Evolutionary conservation across 2,329 filamentous ascomycete species (phyloP).

Genomic region (Aureobasidium melanogenum): DNA sequence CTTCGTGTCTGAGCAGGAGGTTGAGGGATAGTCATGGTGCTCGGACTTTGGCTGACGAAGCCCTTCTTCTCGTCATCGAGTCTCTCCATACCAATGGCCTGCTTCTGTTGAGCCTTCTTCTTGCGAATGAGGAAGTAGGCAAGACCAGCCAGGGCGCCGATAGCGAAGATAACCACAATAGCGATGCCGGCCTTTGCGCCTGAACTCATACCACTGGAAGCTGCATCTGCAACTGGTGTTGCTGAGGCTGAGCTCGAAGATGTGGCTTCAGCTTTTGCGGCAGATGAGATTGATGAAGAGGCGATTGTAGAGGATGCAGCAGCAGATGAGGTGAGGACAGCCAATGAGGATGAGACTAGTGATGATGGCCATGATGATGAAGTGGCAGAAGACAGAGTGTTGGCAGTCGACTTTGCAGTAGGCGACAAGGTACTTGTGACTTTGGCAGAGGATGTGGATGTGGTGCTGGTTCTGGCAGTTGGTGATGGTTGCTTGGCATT

Average conservation of each 20-base stretch:
- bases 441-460: background rate
- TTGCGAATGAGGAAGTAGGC: constrained; percentile 65
- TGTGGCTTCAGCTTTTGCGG: constrained; percentile 1
- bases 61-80: constrained; percentile 33
- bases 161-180: constrained; percentile 64
- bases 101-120: constrained; percentile 55
- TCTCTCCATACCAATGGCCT: constrained; percentile 18
- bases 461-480: background rate
- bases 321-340: constrained; percentile 2
- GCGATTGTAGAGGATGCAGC: constrained; percentile 11
- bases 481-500: constrained; percentile 3
- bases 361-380: background rate
- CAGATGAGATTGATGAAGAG: background rate
- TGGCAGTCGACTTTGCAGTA: background rate
- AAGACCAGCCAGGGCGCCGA: constrained; percentile 58
- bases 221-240: background rate
- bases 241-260: background rate
- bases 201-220: constrained; percentile 31
- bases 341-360: background rate
- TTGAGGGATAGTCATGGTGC: constrained; percentile 21
- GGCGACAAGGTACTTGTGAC: constrained; percentile 1
- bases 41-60: constrained; percentile 16
- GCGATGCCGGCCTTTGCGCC: constrained; percentile 70
- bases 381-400: background rate
- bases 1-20: constrained; percentile 32